These are phyloP conservation scores for Zoysia pacifica DNA, from an alignment of 176 grass and related monocot species.

Conservation along the genomic window DNA sequence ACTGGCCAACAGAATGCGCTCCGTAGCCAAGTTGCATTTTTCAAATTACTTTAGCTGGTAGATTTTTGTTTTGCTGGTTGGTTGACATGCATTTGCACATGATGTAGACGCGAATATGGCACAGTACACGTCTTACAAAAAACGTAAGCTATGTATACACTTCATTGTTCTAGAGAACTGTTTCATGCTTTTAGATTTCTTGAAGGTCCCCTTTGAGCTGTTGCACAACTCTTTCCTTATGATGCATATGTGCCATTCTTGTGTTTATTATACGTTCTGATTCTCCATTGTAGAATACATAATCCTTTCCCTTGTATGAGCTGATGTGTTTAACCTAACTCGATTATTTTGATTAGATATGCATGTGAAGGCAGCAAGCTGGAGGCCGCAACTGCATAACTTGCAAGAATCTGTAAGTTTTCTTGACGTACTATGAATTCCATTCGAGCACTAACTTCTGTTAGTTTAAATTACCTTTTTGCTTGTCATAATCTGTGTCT, in stretches of 20 bases:
- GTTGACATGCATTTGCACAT: neutral
- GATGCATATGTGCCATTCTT: neutral
- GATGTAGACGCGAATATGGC: neutral
- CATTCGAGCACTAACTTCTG: neutral
- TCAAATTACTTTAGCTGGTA: neutral
- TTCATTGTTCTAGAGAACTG: neutral
- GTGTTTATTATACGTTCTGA: neutral
- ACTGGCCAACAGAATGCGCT: neutral
- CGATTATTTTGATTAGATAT: constrained; percentile 38
- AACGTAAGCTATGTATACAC: neutral
- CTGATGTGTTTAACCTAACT: constrained; percentile 27
- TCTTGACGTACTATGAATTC: neutral
- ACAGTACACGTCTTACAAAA: neutral
- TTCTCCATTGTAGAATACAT: neutral
- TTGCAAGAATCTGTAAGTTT: constrained; percentile 30
- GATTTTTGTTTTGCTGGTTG: neutral
- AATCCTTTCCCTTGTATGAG: neutral
- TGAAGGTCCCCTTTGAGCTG: neutral
- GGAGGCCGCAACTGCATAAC: constrained; percentile 39
- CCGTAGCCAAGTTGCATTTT: neutral
- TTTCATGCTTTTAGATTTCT: neutral
- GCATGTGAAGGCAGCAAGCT: constrained; percentile 38
- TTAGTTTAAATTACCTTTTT: neutral
- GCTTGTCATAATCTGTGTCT: neutral
- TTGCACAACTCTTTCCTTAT: neutral